phyloP scores from a whole-genome alignment of 352 stramenopile genomes.

The Pythium aphanidermatum region DNA sequence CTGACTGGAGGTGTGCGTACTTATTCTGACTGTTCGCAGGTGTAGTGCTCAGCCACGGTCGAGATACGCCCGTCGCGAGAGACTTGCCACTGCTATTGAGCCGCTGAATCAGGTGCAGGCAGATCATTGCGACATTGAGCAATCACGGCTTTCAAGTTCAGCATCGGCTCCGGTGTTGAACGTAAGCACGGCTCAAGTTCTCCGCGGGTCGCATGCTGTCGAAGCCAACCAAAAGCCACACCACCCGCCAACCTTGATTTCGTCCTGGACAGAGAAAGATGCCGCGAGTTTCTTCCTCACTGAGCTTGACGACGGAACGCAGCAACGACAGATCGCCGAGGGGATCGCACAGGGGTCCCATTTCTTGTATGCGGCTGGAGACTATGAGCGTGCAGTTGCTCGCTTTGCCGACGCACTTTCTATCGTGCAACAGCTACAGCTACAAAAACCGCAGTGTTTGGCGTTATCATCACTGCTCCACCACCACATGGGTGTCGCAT shows the following conservation, averaged over 20 bases:
- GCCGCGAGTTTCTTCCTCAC: slow-evolving; percentile 69
- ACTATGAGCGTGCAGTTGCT: slow-evolving; percentile 26
- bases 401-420: slow-evolving; percentile 36
- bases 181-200: too few species aligned
- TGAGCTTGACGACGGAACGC: slow-evolving; percentile 40
- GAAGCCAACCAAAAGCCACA: not conserved
- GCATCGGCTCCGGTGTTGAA: too few species aligned
- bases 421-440: slow-evolving; percentile 13
- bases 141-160: too few species aligned
- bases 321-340: slow-evolving; percentile 29
- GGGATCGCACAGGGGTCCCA: slow-evolving; percentile 39
- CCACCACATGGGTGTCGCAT: slow-evolving; percentile 62
- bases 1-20: too few species aligned
- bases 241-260: not conserved
- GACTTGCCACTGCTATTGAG: slow-evolving; percentile 19
- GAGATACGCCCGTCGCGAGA: slow-evolving; percentile 47
- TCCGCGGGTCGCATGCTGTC: too few species aligned
- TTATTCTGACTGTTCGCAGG: slow-evolving; percentile 6
- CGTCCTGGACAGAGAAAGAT: slow-evolving; percentile 33
- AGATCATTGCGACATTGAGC: too few species aligned
- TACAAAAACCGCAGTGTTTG: slow-evolving; percentile 4
- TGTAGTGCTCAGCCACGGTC: slow-evolving; percentile 42
- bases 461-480: slow-evolving; percentile 39
- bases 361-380: slow-evolving; percentile 40
- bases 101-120: slow-evolving; percentile 26